These are phyloP conservation scores for Ochetophila trinervis DNA, from an alignment of 306 rosid species.

Conservation along the genomic window DNA sequence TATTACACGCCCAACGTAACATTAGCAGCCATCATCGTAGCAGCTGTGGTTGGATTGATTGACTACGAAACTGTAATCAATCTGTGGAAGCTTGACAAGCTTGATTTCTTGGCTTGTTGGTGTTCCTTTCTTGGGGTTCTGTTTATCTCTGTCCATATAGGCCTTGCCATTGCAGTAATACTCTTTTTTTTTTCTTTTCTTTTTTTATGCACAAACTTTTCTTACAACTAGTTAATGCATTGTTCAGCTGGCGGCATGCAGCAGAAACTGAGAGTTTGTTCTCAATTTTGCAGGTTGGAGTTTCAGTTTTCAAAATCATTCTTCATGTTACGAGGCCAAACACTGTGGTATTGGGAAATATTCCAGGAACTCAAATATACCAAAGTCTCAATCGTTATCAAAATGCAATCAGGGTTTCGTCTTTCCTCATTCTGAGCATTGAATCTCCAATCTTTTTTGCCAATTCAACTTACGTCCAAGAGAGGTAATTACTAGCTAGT, in stretches of 20 bases:
- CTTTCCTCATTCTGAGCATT: conserved; percentile 10
- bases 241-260: too few species aligned
- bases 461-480: conserved; percentile 22
- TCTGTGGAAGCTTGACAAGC: conserved; percentile 19
- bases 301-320: conserved; percentile 1
- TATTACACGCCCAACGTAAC: conserved; percentile 6
- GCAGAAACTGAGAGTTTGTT: too few species aligned
- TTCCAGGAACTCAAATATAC: conserved; percentile 14
- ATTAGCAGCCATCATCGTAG: conserved; percentile 10
- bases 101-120: conserved; percentile 16
- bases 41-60: conserved; percentile 6
- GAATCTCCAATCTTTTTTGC: conserved; percentile 17
- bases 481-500: conserved; percentile 2
- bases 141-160: conserved; percentile 3
- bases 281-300: conserved; percentile 8
- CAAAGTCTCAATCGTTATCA: conserved; percentile 3
- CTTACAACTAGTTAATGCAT: too few species aligned
- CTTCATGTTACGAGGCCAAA: conserved; percentile 18
- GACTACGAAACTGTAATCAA: background rate
- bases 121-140: conserved; percentile 7
- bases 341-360: conserved; percentile 14
- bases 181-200: too few species aligned
- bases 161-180: conserved; percentile 8
- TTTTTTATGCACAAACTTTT: background rate
- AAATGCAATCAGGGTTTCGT: conserved; percentile 2